Conservation (phyloP, 768 basidiomycete genomes). For the Boletellus emodensis region DNA sequence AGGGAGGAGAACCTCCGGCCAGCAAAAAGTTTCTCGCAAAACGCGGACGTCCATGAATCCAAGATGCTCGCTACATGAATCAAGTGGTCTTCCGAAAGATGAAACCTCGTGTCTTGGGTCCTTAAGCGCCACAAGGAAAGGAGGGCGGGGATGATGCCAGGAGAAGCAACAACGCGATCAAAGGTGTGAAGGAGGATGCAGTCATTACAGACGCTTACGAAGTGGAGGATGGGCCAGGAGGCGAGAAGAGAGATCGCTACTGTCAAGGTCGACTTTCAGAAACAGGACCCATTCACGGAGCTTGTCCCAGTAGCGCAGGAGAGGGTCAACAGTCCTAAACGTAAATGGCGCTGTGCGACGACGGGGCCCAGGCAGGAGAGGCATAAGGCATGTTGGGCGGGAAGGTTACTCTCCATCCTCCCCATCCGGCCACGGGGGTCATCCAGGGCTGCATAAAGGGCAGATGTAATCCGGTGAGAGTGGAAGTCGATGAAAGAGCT, state of each 20-base stretch:
- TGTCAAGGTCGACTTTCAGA: constrained; percentile 18
- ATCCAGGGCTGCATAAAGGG: constrained; percentile 22
- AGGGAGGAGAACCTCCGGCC: constrained; percentile 24
- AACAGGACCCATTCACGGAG: constrained; percentile 26
- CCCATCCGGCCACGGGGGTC: constrained; percentile 14
- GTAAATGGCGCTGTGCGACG: constrained; percentile 1
- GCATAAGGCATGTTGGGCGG: constrained; percentile 20
- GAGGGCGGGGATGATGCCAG: constrained; percentile 17
- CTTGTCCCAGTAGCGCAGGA: constrained; percentile 17
- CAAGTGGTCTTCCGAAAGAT: constrained; percentile 3
- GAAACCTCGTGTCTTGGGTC: constrained; percentile 18
- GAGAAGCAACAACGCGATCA: constrained; percentile 14
- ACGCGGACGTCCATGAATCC: constrained; percentile 28
- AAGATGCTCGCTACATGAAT: constrained; percentile 13
- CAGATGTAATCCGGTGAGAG: constrained; percentile 11
- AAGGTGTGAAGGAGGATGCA: constrained; percentile 15
- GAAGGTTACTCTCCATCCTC: constrained; percentile 9
- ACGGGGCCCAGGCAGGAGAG: constrained; percentile 16
- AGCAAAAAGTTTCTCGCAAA: constrained; percentile 24
- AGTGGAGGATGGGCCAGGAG: constrained; percentile 16
- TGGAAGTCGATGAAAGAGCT: constrained; percentile 19
- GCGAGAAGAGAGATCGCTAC: constrained; percentile 19
- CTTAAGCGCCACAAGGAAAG: constrained; percentile 29
- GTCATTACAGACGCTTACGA: constrained; percentile 19
- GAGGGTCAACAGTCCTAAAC: constrained; percentile 1